phyloP scores from a whole-genome alignment of 352 stramenopile genomes.

The Phytophthora sp. region DNA sequence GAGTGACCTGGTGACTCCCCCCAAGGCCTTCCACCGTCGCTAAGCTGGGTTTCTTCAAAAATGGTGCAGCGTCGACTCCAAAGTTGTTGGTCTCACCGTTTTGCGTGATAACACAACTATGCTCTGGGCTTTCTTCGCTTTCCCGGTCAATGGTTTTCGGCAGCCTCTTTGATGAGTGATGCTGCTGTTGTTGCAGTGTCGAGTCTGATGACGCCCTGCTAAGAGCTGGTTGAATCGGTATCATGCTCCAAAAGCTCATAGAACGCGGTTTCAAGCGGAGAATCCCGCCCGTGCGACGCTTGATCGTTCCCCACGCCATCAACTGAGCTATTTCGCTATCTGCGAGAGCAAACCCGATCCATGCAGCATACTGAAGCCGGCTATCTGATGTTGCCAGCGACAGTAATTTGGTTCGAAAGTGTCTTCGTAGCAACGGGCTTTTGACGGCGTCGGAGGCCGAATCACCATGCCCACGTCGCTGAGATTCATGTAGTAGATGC shows the following conservation, averaged over 20 bases:
- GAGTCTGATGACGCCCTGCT: slow-evolving; percentile 34
- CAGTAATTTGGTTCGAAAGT: slow-evolving; percentile 55
- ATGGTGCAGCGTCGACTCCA: slow-evolving; percentile 26
- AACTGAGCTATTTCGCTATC: slow-evolving; percentile 46
- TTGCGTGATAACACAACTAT: not conserved
- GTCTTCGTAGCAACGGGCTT: slow-evolving; percentile 50
- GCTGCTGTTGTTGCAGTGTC: slow-evolving; percentile 21
- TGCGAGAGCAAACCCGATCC: slow-evolving; percentile 40
- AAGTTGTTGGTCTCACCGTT: slow-evolving; percentile 23
- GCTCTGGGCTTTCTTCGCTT: slow-evolving; percentile 6
- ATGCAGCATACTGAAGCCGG: slow-evolving; percentile 41
- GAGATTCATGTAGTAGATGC: slow-evolving; percentile 10
- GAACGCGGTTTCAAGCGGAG: slow-evolving; percentile 24
- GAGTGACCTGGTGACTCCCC: slow-evolving; percentile 32
- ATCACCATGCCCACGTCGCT: slow-evolving; percentile 9
- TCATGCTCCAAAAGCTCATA: slow-evolving; percentile 32
- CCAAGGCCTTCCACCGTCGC: not conserved
- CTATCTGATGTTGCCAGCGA: slow-evolving; percentile 30
- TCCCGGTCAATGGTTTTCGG: slow-evolving; percentile 2
- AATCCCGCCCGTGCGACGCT: slow-evolving; percentile 1
- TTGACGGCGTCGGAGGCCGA: slow-evolving; percentile 38
- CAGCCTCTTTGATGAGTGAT: slow-evolving; percentile 1
- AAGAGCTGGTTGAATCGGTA: slow-evolving; percentile 29
- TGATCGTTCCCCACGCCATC: slow-evolving; percentile 42
- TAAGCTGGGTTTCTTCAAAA: slow-evolving; percentile 28